Conservation (phyloP, 1,284 basidiomycete species). For the Cystobasidium sp. region DNA sequence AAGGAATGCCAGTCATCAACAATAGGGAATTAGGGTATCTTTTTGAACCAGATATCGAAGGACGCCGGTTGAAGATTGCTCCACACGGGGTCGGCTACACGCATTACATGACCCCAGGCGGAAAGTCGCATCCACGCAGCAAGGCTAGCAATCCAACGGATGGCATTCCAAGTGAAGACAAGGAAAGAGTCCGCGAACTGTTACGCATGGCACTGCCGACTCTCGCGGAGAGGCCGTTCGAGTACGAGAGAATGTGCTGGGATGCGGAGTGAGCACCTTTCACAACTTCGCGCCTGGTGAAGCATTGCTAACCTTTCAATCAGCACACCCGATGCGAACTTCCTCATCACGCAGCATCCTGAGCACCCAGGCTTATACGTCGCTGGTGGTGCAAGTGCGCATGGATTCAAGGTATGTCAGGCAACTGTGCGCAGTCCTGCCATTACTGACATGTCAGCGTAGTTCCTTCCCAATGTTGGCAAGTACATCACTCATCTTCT, state of each 20-base stretch:
- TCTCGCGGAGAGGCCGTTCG: constrained; percentile 51
- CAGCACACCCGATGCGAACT: constrained; percentile 54
- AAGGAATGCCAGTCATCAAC: constrained; percentile 48
- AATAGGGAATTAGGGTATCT: constrained; percentile 49
- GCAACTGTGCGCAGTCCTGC: no score
- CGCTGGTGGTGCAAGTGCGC: constrained; percentile 54
- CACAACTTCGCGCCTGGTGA: neutral
- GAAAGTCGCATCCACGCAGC: constrained; percentile 55
- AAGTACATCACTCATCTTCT: constrained; percentile 72
- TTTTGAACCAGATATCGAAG: constrained; percentile 51
- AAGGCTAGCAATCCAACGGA: constrained; percentile 56
- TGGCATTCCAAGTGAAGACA: constrained; percentile 53
- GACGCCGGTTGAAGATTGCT: constrained; percentile 28
- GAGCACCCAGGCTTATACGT: constrained; percentile 50
- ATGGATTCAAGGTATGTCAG: constrained; percentile 51
- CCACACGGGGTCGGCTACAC: constrained; percentile 45
- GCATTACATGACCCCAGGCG: constrained; percentile 40
- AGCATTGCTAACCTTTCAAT: neutral
- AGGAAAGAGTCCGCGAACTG: constrained; percentile 49
- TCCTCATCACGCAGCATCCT: constrained; percentile 53
- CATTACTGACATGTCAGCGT: neutral
- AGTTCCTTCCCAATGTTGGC: constrained; percentile 85
- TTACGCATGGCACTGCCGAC: constrained; percentile 54
- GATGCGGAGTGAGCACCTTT: constrained; percentile 46
- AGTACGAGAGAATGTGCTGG: constrained; percentile 57